Base-by-base conservation (phyloP, 495 filamentous ascomycete genomes). In the Daldinia childiae region DNA sequence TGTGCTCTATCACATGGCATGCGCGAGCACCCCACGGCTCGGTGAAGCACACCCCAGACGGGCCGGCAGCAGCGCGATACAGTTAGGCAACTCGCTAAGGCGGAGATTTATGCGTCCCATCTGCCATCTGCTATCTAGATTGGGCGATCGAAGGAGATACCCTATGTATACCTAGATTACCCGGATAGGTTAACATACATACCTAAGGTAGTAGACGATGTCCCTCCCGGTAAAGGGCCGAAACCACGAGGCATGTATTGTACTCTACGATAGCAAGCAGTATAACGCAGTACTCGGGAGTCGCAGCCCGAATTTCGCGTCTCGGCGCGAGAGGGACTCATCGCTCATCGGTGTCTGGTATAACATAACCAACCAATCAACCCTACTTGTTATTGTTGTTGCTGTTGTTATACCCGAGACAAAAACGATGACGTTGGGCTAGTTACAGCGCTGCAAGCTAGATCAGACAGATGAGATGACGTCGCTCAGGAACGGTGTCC, bases 191-290 rank as follows among this genome's bases (percentile, higher is more conserved):
- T 8, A 11, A 32, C 30, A 11, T 32, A 32, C 30, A 32, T 11
- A n/a, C n/a, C n/a, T n/a, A n/a, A 34, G 6, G 9, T 34, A 34
- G 0, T 11, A 7, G 32, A 9, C 9, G 30, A 2, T 5, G 30
- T 32, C 30, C 30, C 50, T 43, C 69, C 63, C 43, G 57, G 64
- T 26, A 67, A 66, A 61, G 52, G 58, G 26, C 68, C 63, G 68
- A 71, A 62, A 52, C 36, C 19, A 27, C 7, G 17, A 26, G 55
- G 32, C 30, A 12, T 26, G 9, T 3, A 48, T 48, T 48, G 6
- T 32, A 32, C 9, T 32, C 1, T 7, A 21, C 43, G 8, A 9
- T 19, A 48, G 43, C n/a, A 48, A 9, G 43, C 19, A 11, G 17
- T 19, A 21, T 48, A 48, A 8, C 43, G 43, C 6, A 45, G 41